A percentile compares a stretch with the other conserved stretches of the same genome.
phyloP scores from a whole-genome alignment of 164 flowering plant species.

The Litsea cubeba region DNA sequence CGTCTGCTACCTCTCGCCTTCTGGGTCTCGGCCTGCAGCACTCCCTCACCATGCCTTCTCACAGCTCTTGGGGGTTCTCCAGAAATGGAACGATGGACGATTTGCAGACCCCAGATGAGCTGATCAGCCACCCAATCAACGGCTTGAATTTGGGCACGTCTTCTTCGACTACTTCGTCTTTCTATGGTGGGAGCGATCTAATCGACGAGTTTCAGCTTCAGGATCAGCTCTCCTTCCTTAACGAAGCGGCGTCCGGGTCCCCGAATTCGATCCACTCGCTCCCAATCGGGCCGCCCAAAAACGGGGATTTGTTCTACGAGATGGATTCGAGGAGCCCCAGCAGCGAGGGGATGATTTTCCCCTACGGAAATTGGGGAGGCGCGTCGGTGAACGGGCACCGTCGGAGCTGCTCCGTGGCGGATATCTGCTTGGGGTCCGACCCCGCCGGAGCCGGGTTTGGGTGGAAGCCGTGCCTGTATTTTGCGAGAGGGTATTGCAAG shows the following conservation, averaged over 20 bases:
- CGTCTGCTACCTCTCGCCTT: constrained; percentile 23
- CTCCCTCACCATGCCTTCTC: constrained; percentile 18
- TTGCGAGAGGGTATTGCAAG: constrained; percentile 69
- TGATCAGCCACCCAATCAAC: constrained; percentile 39
- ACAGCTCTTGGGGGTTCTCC: constrained; percentile 32
- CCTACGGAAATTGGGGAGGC: constrained; percentile 21
- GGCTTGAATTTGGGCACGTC: constrained; percentile 16
- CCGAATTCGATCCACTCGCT: not conserved
- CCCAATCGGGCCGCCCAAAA: constrained; percentile 16
- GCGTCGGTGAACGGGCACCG: constrained; percentile 12
- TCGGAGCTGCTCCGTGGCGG: constrained; percentile 65
- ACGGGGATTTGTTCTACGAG: constrained; percentile 31
- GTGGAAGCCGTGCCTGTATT: constrained; percentile 75
- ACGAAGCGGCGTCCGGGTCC: constrained; percentile 18
- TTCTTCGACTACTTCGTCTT: constrained; percentile 10
- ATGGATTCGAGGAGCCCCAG: constrained; percentile 35
- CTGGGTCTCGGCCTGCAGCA: constrained; percentile 29
- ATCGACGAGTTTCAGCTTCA: constrained; percentile 44
- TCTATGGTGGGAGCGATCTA: constrained; percentile 18
- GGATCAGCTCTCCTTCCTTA: constrained; percentile 56
- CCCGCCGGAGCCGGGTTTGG: constrained; percentile 45
- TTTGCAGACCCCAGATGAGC: constrained; percentile 30
- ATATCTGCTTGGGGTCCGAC: constrained; percentile 34
- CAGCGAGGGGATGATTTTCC: constrained; percentile 35
- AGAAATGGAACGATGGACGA: constrained; percentile 10